These are phyloP conservation scores for Chalciporus piperatus DNA, from an alignment of 768 basidiomycete species.

Conservation along the genomic window DNA sequence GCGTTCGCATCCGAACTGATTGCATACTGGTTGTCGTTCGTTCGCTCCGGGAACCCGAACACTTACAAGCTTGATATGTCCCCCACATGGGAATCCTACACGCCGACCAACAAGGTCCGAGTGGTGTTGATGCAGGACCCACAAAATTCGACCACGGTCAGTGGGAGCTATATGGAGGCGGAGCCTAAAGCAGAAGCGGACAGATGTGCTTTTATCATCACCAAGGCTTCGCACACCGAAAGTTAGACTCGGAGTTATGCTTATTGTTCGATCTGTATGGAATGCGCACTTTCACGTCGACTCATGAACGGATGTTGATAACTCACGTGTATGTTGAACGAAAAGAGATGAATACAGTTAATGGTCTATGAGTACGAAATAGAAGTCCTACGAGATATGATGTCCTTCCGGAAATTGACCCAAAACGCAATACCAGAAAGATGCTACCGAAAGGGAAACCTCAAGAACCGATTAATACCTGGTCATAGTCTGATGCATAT, in stretches of 20 bases:
- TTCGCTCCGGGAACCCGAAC: conserved; percentile 55
- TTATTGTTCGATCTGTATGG: conserved; percentile 1
- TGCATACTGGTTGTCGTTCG: conserved; percentile 67
- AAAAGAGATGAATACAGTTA: conserved; percentile 1
- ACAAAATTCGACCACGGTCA: conserved; percentile 27
- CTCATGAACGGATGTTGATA: not conserved
- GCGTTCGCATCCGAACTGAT: conserved; percentile 59
- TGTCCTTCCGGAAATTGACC: not conserved
- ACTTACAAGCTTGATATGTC: conserved; percentile 50
- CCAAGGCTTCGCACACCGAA: conserved; percentile 34
- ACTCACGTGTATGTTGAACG: not conserved
- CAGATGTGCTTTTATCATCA: conserved; percentile 38
- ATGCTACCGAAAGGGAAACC: not conserved
- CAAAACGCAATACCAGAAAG: not conserved
- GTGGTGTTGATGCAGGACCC: conserved; percentile 46
- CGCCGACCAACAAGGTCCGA: conserved; percentile 27
- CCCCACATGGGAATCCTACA: conserved; percentile 48
- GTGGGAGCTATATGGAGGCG: conserved; percentile 41
- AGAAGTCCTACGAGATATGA: not conserved
- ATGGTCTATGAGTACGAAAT: not conserved
- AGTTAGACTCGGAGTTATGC: conserved; percentile 22
- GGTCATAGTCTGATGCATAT: not conserved
- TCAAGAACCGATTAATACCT: conserved; percentile 13
- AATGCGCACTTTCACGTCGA: not conserved
- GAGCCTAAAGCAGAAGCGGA: conserved; percentile 36